These are phyloP conservation scores for Microthyrium microscopicum DNA, from an alignment of 2,329 filamentous ascomycete genomes.

Conservation along the genomic window DNA sequence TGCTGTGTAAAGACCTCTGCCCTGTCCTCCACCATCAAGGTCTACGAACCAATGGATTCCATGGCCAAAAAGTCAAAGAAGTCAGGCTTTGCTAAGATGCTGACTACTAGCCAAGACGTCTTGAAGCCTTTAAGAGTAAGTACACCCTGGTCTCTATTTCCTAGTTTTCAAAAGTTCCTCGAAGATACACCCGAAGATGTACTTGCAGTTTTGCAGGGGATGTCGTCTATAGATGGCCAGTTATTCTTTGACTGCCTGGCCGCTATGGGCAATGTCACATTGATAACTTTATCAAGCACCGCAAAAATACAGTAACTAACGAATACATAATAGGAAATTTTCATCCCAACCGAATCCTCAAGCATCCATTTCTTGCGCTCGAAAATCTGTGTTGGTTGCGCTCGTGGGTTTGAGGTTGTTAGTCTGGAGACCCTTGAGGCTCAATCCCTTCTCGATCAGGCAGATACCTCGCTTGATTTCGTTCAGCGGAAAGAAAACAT, in stretches of 20 bases:
- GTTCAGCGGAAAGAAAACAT: slow-evolving; percentile 86
- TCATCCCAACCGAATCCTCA: slow-evolving; percentile 95
- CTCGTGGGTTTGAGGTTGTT: slow-evolving; percentile 91
- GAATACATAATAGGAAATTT: slow-evolving; percentile 85
- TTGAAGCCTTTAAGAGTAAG: slow-evolving; percentile 75
- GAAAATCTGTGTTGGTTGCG: slow-evolving; percentile 90
- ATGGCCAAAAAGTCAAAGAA: slow-evolving; percentile 91
- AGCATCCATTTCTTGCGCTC: slow-evolving; percentile 95
- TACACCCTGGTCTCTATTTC: too few species aligned
- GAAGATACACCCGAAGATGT: too few species aligned
- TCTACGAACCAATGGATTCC: slow-evolving; percentile 95
- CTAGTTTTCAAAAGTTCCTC: too few species aligned
- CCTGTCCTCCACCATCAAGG: slow-evolving; percentile 90
- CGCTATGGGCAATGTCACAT: too few species aligned
- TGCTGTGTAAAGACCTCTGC: slow-evolving; percentile 93
- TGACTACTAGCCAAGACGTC: slow-evolving; percentile 82
- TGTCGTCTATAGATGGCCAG: too few species aligned
- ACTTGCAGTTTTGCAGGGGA: too few species aligned
- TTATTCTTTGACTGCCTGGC: too few species aligned
- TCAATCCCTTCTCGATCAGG: slow-evolving; percentile 89
- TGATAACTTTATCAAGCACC: too few species aligned
- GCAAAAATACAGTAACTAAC: not conserved
- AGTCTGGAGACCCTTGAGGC: slow-evolving; percentile 95
- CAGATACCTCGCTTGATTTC: slow-evolving; percentile 94
- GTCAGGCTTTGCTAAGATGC: slow-evolving; percentile 89